A percentile compares a stretch with the other conserved stretches of the same genome.
Evolutionary conservation across 495 filamentous ascomycete species (phyloP).

Genomic region (Lophium mytilinum): DNA sequence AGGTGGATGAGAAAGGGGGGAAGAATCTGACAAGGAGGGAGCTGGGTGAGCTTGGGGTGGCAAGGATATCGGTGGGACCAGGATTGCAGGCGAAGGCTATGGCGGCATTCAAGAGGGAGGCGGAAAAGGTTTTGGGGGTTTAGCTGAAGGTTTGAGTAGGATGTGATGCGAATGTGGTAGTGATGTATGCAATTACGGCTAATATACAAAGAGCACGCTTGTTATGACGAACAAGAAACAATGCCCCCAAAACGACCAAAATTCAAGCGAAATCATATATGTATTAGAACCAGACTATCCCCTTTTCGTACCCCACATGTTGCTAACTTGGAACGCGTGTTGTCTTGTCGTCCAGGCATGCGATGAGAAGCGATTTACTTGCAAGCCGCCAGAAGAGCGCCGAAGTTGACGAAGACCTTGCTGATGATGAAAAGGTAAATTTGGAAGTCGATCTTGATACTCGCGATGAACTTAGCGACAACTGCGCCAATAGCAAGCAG

Average conservation of each 20-base stretch:
- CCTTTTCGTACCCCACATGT: too few relatives aligned
- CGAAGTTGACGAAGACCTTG: background rate
- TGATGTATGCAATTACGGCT: too few relatives aligned
- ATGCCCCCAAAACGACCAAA: too few relatives aligned
- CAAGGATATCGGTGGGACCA: constrained; percentile 24
- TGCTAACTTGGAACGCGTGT: too few relatives aligned
- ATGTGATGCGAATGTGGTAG: too few relatives aligned
- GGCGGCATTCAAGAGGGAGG: constrained; percentile 11
- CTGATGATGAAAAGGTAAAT: background rate
- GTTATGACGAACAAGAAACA: too few relatives aligned
- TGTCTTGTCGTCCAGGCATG: too few relatives aligned
- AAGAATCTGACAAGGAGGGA: constrained; percentile 16
- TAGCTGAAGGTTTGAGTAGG: background rate
- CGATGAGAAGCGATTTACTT: too few relatives aligned
- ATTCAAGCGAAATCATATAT: too few relatives aligned
- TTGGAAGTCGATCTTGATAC: background rate
- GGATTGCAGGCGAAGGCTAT: constrained; percentile 14
- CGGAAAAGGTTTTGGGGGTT: constrained; percentile 8
- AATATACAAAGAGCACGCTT: too few relatives aligned
- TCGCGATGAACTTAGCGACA: background rate
- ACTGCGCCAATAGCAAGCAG: background rate
- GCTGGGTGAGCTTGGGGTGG: constrained; percentile 23
- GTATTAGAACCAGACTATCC: too few relatives aligned
- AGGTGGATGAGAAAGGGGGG: constrained; percentile 7
- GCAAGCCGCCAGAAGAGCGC: background rate